Conservation (phyloP, 768 basidiomycete species). For the Tylopilus subfusipes region DNA sequence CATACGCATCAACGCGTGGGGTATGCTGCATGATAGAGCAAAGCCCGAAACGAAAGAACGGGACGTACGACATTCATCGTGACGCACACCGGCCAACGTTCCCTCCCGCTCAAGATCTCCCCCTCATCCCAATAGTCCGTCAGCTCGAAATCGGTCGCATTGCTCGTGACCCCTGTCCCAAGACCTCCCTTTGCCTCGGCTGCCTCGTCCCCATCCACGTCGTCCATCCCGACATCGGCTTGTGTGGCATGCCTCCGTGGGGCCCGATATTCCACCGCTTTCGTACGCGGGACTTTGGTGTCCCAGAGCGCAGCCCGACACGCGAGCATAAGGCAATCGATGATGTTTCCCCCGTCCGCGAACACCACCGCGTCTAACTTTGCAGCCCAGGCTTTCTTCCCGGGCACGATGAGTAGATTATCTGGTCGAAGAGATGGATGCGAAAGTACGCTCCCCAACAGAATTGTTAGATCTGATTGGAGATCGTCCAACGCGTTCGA, state of each 20-base stretch:
- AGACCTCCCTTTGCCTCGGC: slow-evolving; percentile 44
- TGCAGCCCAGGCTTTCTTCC: slow-evolving; percentile 71
- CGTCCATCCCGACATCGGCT: slow-evolving; percentile 47
- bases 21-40: background rate
- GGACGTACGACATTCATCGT: slow-evolving; percentile 71
- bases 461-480: slow-evolving; percentile 64
- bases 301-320: slow-evolving; percentile 79
- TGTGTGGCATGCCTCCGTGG: slow-evolving; percentile 30
- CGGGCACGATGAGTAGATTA: slow-evolving; percentile 58
- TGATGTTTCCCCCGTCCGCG: slow-evolving; percentile 69
- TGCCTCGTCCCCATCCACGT: slow-evolving; percentile 42
- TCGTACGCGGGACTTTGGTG: slow-evolving; percentile 73
- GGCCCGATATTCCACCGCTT: slow-evolving; percentile 64
- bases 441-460: slow-evolving; percentile 61
- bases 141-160: slow-evolving; percentile 79
- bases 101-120: slow-evolving; percentile 55
- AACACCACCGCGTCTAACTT: slow-evolving; percentile 73
- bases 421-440: slow-evolving; percentile 63
- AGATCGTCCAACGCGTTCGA: slow-evolving; percentile 68
- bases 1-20: background rate
- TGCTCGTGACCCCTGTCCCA: slow-evolving; percentile 46
- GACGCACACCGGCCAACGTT: slow-evolving; percentile 71
- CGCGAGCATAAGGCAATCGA: slow-evolving; percentile 78
- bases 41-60: background rate
- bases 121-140: slow-evolving; percentile 89